These are phyloP conservation scores for Globisporangium yorkense DNA, from an alignment of 352 stramenopile species.

Conservation along the genomic window DNA sequence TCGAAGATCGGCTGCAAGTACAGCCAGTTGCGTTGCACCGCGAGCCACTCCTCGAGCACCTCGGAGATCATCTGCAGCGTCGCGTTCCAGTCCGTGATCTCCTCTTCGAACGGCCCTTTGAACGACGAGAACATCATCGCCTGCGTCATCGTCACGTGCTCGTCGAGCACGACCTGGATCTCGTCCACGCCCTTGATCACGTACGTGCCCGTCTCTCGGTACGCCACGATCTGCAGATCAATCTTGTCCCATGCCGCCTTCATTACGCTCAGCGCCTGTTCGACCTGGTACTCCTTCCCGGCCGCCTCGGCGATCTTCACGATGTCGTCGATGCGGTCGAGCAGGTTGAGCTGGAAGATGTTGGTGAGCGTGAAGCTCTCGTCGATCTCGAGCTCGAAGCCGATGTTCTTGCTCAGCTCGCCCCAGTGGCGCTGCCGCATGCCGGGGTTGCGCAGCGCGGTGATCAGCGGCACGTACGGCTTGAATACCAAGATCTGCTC, in stretches of 20 bases:
- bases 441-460: constrained; percentile 87
- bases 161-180: constrained; percentile 91
- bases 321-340: constrained; percentile 89
- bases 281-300: constrained; percentile 94
- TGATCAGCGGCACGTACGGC: constrained; percentile 90
- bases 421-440: constrained; percentile 94
- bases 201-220: constrained; percentile 91
- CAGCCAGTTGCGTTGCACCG: constrained; percentile 93
- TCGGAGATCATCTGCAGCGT: constrained; percentile 90
- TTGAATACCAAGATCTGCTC: constrained; percentile 92
- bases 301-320: constrained; percentile 90
- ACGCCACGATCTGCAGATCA: constrained; percentile 86
- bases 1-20: constrained; percentile 96
- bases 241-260: constrained; percentile 88
- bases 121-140: constrained; percentile 96
- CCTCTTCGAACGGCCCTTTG: constrained; percentile 93
- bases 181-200: constrained; percentile 95
- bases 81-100: constrained; percentile 91
- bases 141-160: constrained; percentile 95
- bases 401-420: constrained; percentile 80
- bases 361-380: constrained; percentile 85
- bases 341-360: constrained; percentile 78
- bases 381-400: constrained; percentile 85
- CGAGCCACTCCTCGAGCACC: constrained; percentile 93
- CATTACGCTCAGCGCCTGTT: constrained; percentile 92